These are phyloP conservation scores for Starmerella vitae DNA, from an alignment of 805 yeast genomes.

Conservation along the genomic window DNA sequence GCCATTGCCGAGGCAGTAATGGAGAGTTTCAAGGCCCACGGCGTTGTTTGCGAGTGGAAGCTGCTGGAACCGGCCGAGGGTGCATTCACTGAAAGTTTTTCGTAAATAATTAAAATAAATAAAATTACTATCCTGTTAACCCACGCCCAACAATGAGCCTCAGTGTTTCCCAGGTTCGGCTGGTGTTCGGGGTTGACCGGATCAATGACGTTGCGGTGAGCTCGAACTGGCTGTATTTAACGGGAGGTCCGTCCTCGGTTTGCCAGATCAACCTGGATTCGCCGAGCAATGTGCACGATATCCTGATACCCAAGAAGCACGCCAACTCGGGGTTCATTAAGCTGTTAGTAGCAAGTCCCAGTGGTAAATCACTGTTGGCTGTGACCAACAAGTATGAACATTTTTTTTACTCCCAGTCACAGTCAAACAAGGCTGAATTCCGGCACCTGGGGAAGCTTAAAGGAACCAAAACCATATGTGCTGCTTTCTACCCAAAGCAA, in stretches of 20 bases:
- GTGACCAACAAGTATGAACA: constrained; percentile 36
- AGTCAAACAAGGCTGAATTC: constrained; percentile 31
- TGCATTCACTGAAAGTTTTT: too few species aligned
- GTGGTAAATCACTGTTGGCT: constrained; percentile 41
- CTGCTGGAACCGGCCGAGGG: constrained; percentile 74
- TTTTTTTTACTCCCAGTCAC: constrained; percentile 31
- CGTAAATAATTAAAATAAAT: too few species aligned
- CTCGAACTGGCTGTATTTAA: constrained; percentile 43
- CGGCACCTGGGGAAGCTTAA: constrained; percentile 36
- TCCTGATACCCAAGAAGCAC: constrained; percentile 24
- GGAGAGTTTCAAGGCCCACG: constrained; percentile 47
- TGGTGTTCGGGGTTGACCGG: constrained; percentile 36
- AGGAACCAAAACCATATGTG: constrained; percentile 32
- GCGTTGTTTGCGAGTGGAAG: constrained; percentile 67
- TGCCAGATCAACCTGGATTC: constrained; percentile 51
- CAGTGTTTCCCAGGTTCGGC: constrained; percentile 34
- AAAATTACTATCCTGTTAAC: too few species aligned
- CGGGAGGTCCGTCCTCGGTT: constrained; percentile 40
- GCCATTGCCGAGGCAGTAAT: constrained; percentile 67
- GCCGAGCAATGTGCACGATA: constrained; percentile 44
- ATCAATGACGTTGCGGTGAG: constrained; percentile 42
- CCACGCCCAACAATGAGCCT: constrained; percentile 25
- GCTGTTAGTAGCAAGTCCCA: constrained; percentile 36
- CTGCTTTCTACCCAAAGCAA: constrained; percentile 33
- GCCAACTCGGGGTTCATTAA: constrained; percentile 25